A percentile compares a stretch with the other conserved stretches of the same genome.
These are phyloP conservation scores for Dactylellina drechsleri DNA, from an alignment of 2,329 filamentous ascomycete species.

Conservation along the genomic window DNA sequence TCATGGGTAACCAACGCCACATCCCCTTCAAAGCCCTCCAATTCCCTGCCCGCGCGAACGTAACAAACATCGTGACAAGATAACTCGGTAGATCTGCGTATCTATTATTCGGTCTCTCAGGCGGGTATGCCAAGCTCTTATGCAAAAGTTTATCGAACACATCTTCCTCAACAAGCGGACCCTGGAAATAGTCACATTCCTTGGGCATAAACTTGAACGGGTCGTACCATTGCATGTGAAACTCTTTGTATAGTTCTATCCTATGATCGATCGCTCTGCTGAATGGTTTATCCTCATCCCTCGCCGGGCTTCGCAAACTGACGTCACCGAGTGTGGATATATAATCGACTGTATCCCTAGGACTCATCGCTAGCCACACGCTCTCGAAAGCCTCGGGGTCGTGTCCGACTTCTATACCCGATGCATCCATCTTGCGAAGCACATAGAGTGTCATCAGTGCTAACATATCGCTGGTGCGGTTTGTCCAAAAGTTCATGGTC, in stretches of 20 bases:
- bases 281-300: conserved; percentile 27
- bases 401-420: conserved; percentile 45
- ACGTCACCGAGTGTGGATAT: conserved; percentile 31
- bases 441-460: conserved; percentile 29
- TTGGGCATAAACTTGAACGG: conserved; percentile 35
- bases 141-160: conserved; percentile 24
- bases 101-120: conserved; percentile 14
- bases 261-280: conserved; percentile 40
- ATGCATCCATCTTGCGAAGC: conserved; percentile 43
- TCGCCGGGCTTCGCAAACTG: neutral
- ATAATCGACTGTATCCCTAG: conserved; percentile 39
- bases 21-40: conserved; percentile 26
- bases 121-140: conserved; percentile 28
- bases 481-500: conserved; percentile 44
- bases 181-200: conserved; percentile 30
- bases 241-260: conserved; percentile 29
- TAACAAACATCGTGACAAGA: conserved; percentile 49
- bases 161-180: conserved; percentile 6
- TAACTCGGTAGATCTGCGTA: conserved; percentile 42
- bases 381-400: conserved; percentile 49
- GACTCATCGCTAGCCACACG: conserved; percentile 43
- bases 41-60: conserved; percentile 11
- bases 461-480: conserved; percentile 41
- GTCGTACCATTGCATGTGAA: conserved; percentile 42
- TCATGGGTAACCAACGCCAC: conserved; percentile 55